Percentiles rank a stretch among this genome's conserved stretches.
Evolutionary conservation across 441 rosid species (phyloP).

Genomic region (Erysimum cheiri): DNA sequence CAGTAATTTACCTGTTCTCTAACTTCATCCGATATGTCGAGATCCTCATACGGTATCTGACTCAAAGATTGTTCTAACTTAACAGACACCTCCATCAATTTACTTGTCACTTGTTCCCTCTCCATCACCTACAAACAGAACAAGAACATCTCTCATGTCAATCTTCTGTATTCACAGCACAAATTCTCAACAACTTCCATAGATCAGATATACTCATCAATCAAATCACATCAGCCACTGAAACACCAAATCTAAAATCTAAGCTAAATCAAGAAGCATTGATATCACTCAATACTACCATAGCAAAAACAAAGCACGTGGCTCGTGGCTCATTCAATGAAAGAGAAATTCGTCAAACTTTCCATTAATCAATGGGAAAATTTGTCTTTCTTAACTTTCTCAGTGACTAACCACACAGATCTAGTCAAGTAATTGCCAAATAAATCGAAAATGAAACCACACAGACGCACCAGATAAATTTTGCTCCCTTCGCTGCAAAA

Average conservation of each 20-base stretch:
- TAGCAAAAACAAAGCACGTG: conserved; percentile 14
- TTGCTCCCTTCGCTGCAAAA: conserved; percentile 48
- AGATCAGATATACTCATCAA: conserved; percentile 15
- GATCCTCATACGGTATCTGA: conserved; percentile 66
- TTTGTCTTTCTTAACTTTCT: not conserved
- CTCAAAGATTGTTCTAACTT: conserved; percentile 78
- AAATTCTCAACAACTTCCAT: conserved; percentile 18
- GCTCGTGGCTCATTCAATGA: conserved; percentile 16
- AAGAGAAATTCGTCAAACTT: conserved; percentile 10
- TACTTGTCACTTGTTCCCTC: conserved; percentile 74
- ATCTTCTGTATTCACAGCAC: conserved; percentile 3
- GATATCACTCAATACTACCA: conserved; percentile 21
- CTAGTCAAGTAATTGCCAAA: conserved; percentile 29
- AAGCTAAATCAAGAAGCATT: conserved; percentile 15
- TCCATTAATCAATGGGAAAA: not conserved
- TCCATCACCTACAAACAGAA: conserved; percentile 71
- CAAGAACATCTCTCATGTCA: conserved; percentile 30
- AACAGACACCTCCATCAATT: conserved; percentile 68
- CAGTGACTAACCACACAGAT: conserved; percentile 34
- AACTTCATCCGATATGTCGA: conserved; percentile 93
- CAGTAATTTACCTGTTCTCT: conserved; percentile 76
- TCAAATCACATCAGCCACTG: conserved; percentile 21
- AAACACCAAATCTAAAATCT: conserved; percentile 26
- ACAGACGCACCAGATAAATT: conserved; percentile 44
- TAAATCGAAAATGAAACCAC: conserved; percentile 1